phyloP scores from a whole-genome alignment of 2,329 filamentous ascomycete species.

The Ophiocordyceps camponoti-saundersi region DNA sequence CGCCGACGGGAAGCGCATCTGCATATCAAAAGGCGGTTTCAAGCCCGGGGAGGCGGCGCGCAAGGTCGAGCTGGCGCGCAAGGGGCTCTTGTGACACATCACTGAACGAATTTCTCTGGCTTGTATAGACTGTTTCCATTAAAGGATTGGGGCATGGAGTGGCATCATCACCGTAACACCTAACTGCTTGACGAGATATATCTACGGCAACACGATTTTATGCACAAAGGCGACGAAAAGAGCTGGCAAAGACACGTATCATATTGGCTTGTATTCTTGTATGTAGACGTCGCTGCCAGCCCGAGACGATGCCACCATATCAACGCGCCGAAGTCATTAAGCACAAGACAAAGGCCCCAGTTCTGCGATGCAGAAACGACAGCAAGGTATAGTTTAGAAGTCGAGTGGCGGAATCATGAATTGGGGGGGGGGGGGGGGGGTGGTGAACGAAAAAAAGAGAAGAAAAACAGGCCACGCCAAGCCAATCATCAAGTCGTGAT shows the following conservation, averaged over 20 bases:
- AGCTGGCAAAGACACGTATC: not conserved
- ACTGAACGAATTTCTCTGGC: not conserved
- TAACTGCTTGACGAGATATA: not conserved
- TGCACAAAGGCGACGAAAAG: not conserved
- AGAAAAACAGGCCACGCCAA: not conserved
- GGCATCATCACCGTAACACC: not conserved
- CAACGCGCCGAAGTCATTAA: not conserved
- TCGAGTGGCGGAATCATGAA: not conserved
- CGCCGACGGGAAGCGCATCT: constrained; percentile 55
- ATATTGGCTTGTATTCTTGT: not conserved
- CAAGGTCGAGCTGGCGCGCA: constrained; percentile 66
- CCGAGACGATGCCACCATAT: not conserved
- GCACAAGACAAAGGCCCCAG: not conserved
- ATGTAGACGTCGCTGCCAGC: not conserved
- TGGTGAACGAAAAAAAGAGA: not conserved
- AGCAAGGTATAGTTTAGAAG: not conserved
- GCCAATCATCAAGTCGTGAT: not conserved
- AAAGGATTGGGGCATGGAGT: not conserved
- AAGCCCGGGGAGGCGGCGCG: constrained; percentile 52
- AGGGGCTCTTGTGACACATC: constrained; percentile 46
- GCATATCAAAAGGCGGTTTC: constrained; percentile 60
- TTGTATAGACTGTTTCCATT: not conserved
- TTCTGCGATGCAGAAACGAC: not conserved
- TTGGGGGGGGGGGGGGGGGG: not conserved
- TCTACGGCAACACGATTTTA: not conserved